Percentiles rank a stretch among this genome's conserved stretches.
phyloP scores from a whole-genome alignment of 176 grass and related monocot species.

The Lolium multiflorum region DNA sequence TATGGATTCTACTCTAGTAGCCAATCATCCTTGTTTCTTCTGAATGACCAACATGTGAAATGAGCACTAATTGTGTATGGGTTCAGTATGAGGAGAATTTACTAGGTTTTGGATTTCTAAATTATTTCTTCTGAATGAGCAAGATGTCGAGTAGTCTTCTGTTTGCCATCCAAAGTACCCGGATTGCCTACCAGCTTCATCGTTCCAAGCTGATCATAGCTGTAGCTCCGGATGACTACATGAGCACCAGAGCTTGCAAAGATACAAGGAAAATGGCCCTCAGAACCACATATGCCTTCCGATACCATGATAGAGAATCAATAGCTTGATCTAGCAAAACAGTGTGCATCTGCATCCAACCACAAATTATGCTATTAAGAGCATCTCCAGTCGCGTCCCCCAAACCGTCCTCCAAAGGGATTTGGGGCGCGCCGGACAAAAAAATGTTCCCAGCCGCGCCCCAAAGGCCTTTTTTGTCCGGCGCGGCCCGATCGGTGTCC shows the following conservation, averaged over 20 bases:
- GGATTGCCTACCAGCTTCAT: neutral
- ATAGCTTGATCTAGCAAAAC: neutral
- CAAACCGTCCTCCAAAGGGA: no score
- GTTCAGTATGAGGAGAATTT: neutral
- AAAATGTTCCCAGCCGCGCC: no score
- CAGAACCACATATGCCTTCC: neutral
- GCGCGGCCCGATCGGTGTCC: no score
- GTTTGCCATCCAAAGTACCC: neutral
- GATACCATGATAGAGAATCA: neutral
- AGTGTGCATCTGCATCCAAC: neutral
- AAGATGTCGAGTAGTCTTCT: no score
- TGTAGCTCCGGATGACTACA: neutral
- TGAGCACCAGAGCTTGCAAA: neutral
- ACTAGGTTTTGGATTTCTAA: no score
- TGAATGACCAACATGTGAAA: no score
- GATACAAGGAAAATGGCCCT: neutral
- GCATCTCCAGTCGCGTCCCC: no score
- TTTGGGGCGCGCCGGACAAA: no score
- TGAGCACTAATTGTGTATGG: no score
- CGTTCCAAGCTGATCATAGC: neutral
- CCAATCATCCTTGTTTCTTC: no score
- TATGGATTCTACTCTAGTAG: neutral
- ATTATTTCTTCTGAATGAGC: no score
- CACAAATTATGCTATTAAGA: neutral
- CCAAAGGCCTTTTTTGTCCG: no score